Evolutionary conservation across 371 early-diverging fungal genomes (phyloP), one percentile per base, ranked within the genome.

Genomic region (Apophysomyces sp.): DNA sequence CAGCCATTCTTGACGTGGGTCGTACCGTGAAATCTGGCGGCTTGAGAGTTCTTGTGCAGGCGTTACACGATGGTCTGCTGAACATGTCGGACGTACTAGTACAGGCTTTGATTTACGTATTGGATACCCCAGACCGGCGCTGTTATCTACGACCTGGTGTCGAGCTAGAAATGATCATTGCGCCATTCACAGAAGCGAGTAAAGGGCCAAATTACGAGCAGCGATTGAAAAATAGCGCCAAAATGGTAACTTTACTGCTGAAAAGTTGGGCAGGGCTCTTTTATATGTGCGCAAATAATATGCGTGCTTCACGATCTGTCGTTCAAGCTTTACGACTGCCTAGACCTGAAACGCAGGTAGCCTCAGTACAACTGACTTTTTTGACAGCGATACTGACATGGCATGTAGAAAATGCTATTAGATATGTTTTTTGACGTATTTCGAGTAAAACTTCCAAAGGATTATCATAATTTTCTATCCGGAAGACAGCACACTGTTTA

Each of bases 371-470:
- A n/a, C n/a, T n/a, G n/a, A n/a, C n/a, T n/a, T n/a, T n/a, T n/a
- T n/a, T n/a, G 4, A n/a, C 28, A 29, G 27, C 24, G 15, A 52
- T 34, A 34, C 32, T 37, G 59, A 34, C n/a, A 16, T 39, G 44
- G 16, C 3, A 30, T 55, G 1, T 65, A 92, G 91, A 89, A 85
- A 86, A 72, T 89, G 29, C 73, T 90, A 8, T 69, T 93, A 55
- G 89, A 91, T 55, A 86, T 91, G 87, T 78, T 93, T 57, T 91
- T 89, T 63, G 86, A 91, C 28, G 80, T 93, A 8, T 93, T 93
- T 61, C 78, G 88, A 58, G 84, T 91, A 12, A 84, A 84, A 24
- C 68, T 84, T 26, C 92, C 90, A 1, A 82, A 81, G 56, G 89
- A 89, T 69, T 83, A 81, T 62, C 74, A 82, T 31, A 85, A 76